These are phyloP conservation scores for Penicillium manginii DNA, from an alignment of 495 filamentous ascomycete species.

Conservation along the genomic window DNA sequence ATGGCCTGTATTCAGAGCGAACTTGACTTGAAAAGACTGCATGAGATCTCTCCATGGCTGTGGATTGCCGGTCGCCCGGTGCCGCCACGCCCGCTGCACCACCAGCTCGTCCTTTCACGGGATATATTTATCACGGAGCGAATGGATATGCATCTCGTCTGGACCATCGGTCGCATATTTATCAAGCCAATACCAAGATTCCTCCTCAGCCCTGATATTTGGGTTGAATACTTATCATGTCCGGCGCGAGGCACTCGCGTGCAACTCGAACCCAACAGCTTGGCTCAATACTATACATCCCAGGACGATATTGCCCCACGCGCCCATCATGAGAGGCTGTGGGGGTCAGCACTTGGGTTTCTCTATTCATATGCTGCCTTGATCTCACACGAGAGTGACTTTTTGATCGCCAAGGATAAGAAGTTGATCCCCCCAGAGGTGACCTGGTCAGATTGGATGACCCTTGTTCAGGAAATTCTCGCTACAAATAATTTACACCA, in stretches of 20 bases:
- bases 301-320: not conserved
- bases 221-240: slow-evolving; percentile 25
- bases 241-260: not conserved
- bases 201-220: slow-evolving; percentile 45
- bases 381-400: slow-evolving; percentile 49
- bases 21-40: slow-evolving; percentile 25
- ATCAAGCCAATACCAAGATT: slow-evolving; percentile 51
- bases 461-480: slow-evolving; percentile 19
- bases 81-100: slow-evolving; percentile 51
- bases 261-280: not conserved
- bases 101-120: slow-evolving; percentile 44
- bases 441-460: slow-evolving; percentile 27
- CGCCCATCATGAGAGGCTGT: not conserved
- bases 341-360: slow-evolving; percentile 41
- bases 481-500: not conserved
- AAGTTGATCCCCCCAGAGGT: slow-evolving; percentile 39
- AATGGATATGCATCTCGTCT: slow-evolving; percentile 46
- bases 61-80: slow-evolving; percentile 55
- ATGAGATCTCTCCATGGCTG: slow-evolving; percentile 40
- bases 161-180: slow-evolving; percentile 40
- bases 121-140: slow-evolving; percentile 48
- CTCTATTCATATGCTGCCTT: slow-evolving; percentile 49
- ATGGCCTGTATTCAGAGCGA: slow-evolving; percentile 1
- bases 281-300: not conserved
- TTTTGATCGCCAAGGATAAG: slow-evolving; percentile 37